Base-by-base conservation (phyloP, 2,329 filamentous ascomycete genomes). In the Fusarium aywerte region DNA sequence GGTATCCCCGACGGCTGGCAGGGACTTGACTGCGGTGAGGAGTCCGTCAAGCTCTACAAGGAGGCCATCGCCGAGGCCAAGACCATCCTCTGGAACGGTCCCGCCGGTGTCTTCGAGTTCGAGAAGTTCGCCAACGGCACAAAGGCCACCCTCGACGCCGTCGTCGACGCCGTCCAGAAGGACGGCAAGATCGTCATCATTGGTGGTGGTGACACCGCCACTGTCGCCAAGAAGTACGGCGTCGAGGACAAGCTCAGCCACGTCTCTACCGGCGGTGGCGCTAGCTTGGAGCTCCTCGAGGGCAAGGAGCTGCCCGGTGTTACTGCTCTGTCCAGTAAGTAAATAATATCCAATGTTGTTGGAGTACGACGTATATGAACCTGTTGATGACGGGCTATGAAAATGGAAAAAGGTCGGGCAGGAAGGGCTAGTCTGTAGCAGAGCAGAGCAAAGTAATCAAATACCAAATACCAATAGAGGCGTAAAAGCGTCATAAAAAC, bases 41-140 rank as follows among this genome's bases (percentile, higher is more conserved):
- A 97, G 89, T 94, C 90, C 71, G 86, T 96, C 76, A 88, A 93
- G 83, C 87, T 96, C 58, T 98, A 92, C 89, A 89, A 95, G 85
- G 84, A 90, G 77, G 89, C 94, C 72, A 98, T 99, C 73, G 85
- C 86, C 70, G 89, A 95, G 76, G 89, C 95, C 70, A 89, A 97
- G 87, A 99, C 96, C 58, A 97, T 99, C 80, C 91, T 99, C 68
- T 99, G 96, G 96, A 99, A 99, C 85, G 96, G 96, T 57, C 96
- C 96, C 55, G 90, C 95, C 16, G 96, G 96, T 80, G 96, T 99
- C 73, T 99, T 99, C 76, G 96, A 99, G 87, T 91, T 98, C 77
- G 92, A 97, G 65, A 90, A 92, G 78, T 99, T 99, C 80, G 92
- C 94, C 76, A 90, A 85, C 67, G 96, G 93, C 74, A 99, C 96